A percentile compares a stretch with the other conserved stretches of the same genome.
Evolutionary conservation across 2,329 filamentous ascomycete genomes (phyloP).

Genomic region (Taxawa tesnikishii): DNA sequence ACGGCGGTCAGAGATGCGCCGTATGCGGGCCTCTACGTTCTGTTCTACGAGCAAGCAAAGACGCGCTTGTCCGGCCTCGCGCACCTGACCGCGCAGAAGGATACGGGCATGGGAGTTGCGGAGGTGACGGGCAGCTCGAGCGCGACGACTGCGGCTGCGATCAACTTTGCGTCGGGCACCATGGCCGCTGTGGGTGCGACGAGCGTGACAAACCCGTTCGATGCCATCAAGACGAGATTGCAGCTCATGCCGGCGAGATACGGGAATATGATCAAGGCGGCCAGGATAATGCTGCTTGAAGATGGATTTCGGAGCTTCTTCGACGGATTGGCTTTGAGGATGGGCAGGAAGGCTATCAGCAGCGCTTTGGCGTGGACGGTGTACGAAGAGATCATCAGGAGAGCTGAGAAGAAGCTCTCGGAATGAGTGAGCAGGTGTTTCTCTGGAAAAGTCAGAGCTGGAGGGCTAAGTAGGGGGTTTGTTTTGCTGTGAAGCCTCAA

Average conservation of each 20-base stretch:
- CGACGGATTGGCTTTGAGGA: conserved; percentile 73
- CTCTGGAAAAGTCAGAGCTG: no score
- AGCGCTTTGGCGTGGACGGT: conserved; percentile 95
- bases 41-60: conserved; percentile 85
- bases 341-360: conserved; percentile 83
- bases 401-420: conserved; percentile 41
- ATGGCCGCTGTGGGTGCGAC: conserved; percentile 74
- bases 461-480: no score
- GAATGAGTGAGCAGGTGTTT: no score
- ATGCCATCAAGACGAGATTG: conserved; percentile 88
- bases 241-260: conserved; percentile 80
- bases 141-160: conserved; percentile 7
- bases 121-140: conserved; percentile 12
- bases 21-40: conserved; percentile 86
- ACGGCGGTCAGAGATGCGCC: conserved; percentile 92
- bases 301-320: conserved; percentile 73
- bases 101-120: conserved; percentile 1
- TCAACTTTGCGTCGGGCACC: conserved; percentile 72
- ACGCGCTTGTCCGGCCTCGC: conserved; percentile 37
- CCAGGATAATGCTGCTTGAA: conserved; percentile 63
- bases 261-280: conserved; percentile 68
- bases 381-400: conserved; percentile 82
- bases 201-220: conserved; percentile 87
- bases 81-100: conserved; percentile 10
- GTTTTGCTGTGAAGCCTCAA: no score